Base-by-base conservation (phyloP, 1,284 basidiomycete species). In the Hemileia vastatrix region DNA sequence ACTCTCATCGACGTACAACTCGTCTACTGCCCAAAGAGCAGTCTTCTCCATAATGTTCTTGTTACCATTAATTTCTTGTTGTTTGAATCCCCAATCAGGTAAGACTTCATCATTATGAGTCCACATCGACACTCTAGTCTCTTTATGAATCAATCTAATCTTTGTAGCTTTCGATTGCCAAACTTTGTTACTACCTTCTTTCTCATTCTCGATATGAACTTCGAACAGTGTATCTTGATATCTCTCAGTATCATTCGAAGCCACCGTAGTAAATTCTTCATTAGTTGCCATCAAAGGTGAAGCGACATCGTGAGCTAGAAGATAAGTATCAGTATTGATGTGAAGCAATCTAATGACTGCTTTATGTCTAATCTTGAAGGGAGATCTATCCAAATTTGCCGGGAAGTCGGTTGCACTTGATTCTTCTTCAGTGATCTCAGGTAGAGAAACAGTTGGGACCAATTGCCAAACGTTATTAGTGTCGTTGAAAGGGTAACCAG, bases 51-150 rank as follows among this genome's bases (percentile, higher is more conserved):
- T 77, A 4, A 86, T 80, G 65, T 90, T 93, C 81, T 97, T 98
- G 80, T 95, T 93, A 0, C 94, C 94, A 71, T 98, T 98, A 69
- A 98, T 84, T 74, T 98, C 95, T 72, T 97, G 92, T 77, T 97
- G 94, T 71, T 87, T 87, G 80, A 86, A 92, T 0, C 85, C 94
- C 95, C 94, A 98, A 1, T 94, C 92, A 0, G 95, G 95, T 9
- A 98, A 80, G 52, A 84, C 82, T n/a, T 75, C 68, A 58, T 86
- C 83, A 6, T 82, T 70, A 73, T 94, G 88, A 4, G 93, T 96
- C 92, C 91, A 97, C 80, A 98, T 83, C 1, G 86, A 84, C 32
- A 98, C 94, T 72, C 84, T 86, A 1, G 94, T 97, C 4, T 86
- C 83, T 2, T 88, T 81, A 76, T 98, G 94, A 21, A 94, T 79